A percentile compares a stretch with the other conserved stretches of the same genome.
Evolutionary conservation across 2,329 filamentous ascomycete genomes (phyloP).

Genomic region (Fusarium sp.): DNA sequence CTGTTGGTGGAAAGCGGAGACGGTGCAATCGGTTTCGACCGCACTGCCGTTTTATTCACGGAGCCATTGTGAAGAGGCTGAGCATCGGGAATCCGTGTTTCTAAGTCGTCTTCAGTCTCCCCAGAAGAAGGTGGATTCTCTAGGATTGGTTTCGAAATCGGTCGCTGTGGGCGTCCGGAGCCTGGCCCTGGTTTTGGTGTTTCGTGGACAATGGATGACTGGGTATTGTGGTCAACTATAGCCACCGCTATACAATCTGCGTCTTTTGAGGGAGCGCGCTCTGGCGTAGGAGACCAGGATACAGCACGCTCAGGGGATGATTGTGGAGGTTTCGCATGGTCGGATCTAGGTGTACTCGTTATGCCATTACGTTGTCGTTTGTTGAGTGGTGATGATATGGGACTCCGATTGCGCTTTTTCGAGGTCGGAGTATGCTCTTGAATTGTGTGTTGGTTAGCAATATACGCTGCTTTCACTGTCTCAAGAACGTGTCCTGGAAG

Average conservation of each 20-base stretch:
- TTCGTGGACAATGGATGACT: conserved; percentile 38
- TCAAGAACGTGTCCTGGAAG: conserved; percentile 51
- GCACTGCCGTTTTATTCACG: conserved; percentile 41
- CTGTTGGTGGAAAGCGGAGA: conserved; percentile 25
- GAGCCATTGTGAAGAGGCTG: conserved; percentile 25
- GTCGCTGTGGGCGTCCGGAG: conserved; percentile 7
- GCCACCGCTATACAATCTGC: not conserved
- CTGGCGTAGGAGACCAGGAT: conserved; percentile 39
- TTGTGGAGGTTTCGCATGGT: not conserved
- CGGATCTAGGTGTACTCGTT: not conserved
- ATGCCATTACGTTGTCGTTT: conserved; percentile 22
- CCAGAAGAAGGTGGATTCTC: conserved; percentile 27
- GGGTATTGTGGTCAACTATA: not conserved
- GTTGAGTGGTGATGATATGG: not conserved
- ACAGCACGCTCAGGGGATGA: conserved; percentile 16
- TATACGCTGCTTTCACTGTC: conserved; percentile 41
- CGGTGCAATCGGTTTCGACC: conserved; percentile 18
- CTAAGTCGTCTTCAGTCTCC: conserved; percentile 49
- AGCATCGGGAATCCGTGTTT: conserved; percentile 47
- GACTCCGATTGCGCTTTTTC: conserved; percentile 11
- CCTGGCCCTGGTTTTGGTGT: conserved; percentile 33
- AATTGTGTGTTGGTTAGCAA: not conserved
- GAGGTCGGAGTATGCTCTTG: conserved; percentile 1
- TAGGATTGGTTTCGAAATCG: conserved; percentile 8
- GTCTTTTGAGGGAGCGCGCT: not conserved